A percentile compares a stretch with the other conserved stretches of the same genome.
These are phyloP conservation scores for Fusarium redolens DNA, from an alignment of 2,329 filamentous ascomycete species.

Conservation along the genomic window DNA sequence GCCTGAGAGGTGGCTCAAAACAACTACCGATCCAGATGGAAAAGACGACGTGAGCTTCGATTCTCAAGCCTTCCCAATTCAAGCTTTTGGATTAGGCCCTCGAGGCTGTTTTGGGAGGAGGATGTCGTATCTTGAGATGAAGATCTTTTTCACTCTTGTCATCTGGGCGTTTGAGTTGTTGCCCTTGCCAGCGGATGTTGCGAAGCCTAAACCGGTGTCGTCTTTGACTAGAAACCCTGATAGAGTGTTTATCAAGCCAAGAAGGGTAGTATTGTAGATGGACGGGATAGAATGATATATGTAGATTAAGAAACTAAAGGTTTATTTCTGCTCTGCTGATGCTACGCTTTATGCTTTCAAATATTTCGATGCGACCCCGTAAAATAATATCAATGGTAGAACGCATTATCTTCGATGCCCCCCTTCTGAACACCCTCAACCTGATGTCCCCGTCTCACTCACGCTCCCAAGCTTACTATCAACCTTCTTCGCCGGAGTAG, in stretches of 20 bases:
- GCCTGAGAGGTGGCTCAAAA: conserved; percentile 31
- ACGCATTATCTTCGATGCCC: accelerated
- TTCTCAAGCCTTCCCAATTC: conserved; percentile 45
- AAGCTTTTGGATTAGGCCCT: conserved; percentile 51
- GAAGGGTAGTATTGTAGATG: neutral
- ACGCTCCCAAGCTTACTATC: neutral
- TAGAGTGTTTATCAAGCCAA: neutral
- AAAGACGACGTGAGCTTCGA: conserved; percentile 40
- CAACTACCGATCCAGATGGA: neutral
- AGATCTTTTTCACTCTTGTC: conserved; percentile 44
- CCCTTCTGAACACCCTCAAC: neutral
- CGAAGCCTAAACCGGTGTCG: neutral
- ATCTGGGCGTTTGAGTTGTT: conserved; percentile 45
- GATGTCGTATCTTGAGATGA: conserved; percentile 46
- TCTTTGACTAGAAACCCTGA: conserved; percentile 9
- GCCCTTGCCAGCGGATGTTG: neutral
- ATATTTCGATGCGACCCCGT: accelerated
- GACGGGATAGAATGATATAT: neutral
- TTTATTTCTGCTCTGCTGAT: neutral
- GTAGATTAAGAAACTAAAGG: neutral
- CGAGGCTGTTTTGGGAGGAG: conserved; percentile 52
- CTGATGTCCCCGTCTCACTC: neutral
- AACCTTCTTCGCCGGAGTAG: accelerated
- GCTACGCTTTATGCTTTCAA: neutral
- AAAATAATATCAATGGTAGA: accelerated